These are phyloP conservation scores for Ceratobasidium theobromae DNA, from an alignment of 1,284 basidiomycete genomes.

Conservation along the genomic window DNA sequence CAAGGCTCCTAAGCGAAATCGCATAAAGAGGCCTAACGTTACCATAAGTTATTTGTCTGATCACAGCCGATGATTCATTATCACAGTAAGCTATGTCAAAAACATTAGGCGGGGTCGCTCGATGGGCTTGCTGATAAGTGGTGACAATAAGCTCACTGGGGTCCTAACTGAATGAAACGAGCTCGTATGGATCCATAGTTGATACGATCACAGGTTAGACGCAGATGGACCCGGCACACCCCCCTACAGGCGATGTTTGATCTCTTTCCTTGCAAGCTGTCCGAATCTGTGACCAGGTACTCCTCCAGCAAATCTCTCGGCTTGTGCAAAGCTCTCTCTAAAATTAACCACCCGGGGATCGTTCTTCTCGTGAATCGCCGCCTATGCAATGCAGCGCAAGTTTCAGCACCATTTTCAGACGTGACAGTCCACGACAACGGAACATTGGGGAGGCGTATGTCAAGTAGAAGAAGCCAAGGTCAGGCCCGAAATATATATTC, in stretches of 20 bases:
- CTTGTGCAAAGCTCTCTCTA: conserved; percentile 69
- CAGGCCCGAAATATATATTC: not conserved
- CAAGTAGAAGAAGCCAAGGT: not conserved
- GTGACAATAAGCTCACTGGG: not conserved
- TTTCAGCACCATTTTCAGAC: not conserved
- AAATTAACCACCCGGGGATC: conserved; percentile 64
- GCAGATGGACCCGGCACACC: too few species aligned
- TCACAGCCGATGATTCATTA: not conserved
- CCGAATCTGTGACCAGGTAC: conserved; percentile 56
- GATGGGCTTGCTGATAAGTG: too few species aligned
- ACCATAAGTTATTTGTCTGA: not conserved
- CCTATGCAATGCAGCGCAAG: conserved; percentile 39
- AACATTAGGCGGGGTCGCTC: too few species aligned
- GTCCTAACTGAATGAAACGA: too few species aligned
- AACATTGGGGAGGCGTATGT: not conserved
- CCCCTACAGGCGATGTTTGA: conserved; percentile 59
- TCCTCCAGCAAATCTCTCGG: conserved; percentile 61
- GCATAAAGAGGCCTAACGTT: not conserved
- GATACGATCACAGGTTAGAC: not conserved
- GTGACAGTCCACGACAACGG: not conserved
- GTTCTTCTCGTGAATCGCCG: conserved; percentile 62
- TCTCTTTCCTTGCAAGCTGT: conserved; percentile 62
- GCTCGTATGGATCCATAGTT: too few species aligned
- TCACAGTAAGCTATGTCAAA: too few species aligned
- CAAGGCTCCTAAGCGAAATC: conserved; percentile 9